Evolutionary conservation across 179 eudicot genomes (phyloP).

Genomic region (Silene noctiflora): DNA sequence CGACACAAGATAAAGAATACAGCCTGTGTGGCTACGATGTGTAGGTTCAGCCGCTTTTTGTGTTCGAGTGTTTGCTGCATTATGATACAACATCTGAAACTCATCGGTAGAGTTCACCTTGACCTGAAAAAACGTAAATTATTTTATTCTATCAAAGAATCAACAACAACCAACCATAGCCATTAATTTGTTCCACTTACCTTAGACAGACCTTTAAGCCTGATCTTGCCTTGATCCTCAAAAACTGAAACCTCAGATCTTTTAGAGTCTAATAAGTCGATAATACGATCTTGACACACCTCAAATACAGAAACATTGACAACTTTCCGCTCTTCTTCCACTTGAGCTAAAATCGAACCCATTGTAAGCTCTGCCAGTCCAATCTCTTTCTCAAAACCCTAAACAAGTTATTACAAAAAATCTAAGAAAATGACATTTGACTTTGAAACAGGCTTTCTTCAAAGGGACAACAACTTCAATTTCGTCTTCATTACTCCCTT

Average conservation of each 20-base stretch:
- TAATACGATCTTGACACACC: constrained; percentile 59
- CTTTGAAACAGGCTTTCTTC: background rate
- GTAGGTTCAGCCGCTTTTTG: constrained; percentile 42
- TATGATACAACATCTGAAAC: constrained; percentile 40
- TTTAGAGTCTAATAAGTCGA: constrained; percentile 57
- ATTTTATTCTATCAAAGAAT: constrained; percentile 1
- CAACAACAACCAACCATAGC: background rate
- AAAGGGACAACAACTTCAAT: no score
- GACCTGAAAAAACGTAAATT: constrained; percentile 36
- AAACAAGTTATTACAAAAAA: background rate
- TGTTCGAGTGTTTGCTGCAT: constrained; percentile 26
- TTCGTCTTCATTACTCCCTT: no score
- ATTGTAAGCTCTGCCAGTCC: constrained; percentile 56
- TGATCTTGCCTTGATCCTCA: constrained; percentile 69
- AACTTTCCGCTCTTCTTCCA: constrained; percentile 39
- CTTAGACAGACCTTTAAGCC: constrained; percentile 78
- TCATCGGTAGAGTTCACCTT: constrained; percentile 51
- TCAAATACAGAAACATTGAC: constrained; percentile 69
- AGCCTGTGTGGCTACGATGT: constrained; percentile 62
- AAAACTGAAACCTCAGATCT: constrained; percentile 57
- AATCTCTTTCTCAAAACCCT: constrained; percentile 65
- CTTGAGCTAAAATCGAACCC: constrained; percentile 46
- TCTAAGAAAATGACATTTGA: background rate
- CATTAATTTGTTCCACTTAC: constrained; percentile 20
- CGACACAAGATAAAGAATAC: constrained; percentile 48